Conservation (phyloP, 345 rosid species). For the Gossypium bickii region DNA sequence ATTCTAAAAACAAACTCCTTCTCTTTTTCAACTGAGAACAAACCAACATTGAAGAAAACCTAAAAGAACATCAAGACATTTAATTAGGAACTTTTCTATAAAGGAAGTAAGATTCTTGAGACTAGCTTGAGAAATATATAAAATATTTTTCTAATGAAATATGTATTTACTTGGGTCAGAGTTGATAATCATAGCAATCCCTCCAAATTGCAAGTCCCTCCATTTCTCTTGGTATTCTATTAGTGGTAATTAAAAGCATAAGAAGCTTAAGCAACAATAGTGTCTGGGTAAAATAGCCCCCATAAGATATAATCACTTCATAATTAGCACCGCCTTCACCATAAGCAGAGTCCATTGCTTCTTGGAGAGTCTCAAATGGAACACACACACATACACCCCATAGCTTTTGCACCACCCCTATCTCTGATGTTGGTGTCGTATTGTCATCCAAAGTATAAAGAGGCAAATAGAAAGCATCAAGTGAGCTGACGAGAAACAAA, state of each 20-base stretch:
- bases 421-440: conserved; percentile 30
- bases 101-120: not conserved
- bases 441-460: conserved; percentile 35
- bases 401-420: conserved; percentile 34
- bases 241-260: conserved; percentile 64
- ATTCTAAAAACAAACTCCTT: conserved; percentile 1
- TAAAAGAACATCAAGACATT: conserved; percentile 18
- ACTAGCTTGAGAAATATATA: not conserved
- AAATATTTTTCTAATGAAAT: not conserved
- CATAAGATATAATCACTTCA: conserved; percentile 45
- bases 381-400: conserved; percentile 76
- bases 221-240: conserved; percentile 58
- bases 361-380: conserved; percentile 52
- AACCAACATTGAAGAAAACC: conserved; percentile 66
- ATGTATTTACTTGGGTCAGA: conserved; percentile 51
- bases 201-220: conserved; percentile 60
- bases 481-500: conserved; percentile 22
- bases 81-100: not conserved
- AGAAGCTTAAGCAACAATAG: conserved; percentile 59
- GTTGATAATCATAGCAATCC: conserved; percentile 66
- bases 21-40: conserved; percentile 39
- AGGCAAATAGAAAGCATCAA: conserved; percentile 32
- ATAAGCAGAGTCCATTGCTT: conserved; percentile 63
- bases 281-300: conserved; percentile 56
- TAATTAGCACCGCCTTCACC: conserved; percentile 64